A percentile compares a stretch with the other conserved stretches of the same genome.
Evolutionary conservation across 108 stramenopile genomes (phyloP).

Genomic region (Craspedostauros australis): DNA sequence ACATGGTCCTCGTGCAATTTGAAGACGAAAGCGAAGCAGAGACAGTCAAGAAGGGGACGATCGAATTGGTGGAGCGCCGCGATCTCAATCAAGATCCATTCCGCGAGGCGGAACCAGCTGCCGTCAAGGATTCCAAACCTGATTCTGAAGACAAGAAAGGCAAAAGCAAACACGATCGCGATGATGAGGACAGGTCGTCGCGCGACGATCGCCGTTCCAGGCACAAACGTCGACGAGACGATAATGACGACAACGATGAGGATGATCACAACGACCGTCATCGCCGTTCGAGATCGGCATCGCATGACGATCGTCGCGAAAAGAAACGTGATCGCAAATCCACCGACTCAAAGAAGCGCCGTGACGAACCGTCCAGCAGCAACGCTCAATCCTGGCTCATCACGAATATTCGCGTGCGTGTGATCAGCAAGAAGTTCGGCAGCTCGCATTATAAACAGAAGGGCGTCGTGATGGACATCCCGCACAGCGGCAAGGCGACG

Average conservation of each 20-base stretch:
- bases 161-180: conserved; percentile 1
- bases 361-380: no score
- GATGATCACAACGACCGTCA: no score
- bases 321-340: not conserved
- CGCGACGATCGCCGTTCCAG: not conserved
- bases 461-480: conserved; percentile 76
- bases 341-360: not conserved
- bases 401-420: conserved; percentile 79
- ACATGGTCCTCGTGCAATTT: conserved; percentile 61
- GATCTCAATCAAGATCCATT: conserved; percentile 65
- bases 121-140: no score
- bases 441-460: conserved; percentile 59
- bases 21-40: conserved; percentile 42
- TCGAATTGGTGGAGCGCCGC: conserved; percentile 44
- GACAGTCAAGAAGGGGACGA: conserved; percentile 51
- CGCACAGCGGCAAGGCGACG: conserved; percentile 41
- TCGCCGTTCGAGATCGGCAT: not conserved
- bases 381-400: conserved; percentile 50
- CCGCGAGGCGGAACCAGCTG: conserved; percentile 12
- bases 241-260: no score
- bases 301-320: not conserved
- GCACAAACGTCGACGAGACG: no score
- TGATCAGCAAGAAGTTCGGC: conserved; percentile 64
- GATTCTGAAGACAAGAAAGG: conserved; percentile 7
- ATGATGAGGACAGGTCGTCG: not conserved